Evolutionary conservation across 352 stramenopile species (phyloP).

Genomic region (Blastocystis sp.): DNA sequence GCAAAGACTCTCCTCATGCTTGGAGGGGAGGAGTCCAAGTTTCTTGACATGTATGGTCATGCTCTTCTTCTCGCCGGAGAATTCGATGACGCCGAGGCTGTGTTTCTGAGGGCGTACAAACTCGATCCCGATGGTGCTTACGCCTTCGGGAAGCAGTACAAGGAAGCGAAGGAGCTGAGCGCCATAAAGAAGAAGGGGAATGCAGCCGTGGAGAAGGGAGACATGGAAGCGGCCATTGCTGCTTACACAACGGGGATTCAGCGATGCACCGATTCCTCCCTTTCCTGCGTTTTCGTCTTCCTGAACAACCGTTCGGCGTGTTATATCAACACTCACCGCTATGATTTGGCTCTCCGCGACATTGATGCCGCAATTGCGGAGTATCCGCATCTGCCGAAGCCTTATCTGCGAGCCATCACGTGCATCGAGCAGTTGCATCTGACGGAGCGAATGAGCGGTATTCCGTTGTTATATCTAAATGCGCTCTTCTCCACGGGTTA

Average conservation of each 20-base stretch:
- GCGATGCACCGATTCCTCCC: not conserved
- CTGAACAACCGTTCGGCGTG: constrained; percentile 62
- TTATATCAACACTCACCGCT: constrained; percentile 47
- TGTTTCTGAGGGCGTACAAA: constrained; percentile 2
- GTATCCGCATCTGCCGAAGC: constrained; percentile 24
- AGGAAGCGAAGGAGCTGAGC: constrained; percentile 29
- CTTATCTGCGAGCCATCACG: constrained; percentile 27
- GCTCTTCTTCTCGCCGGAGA: constrained; percentile 1
- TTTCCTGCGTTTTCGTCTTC: constrained; percentile 36
- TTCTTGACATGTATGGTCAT: constrained; percentile 40
- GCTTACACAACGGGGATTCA: constrained; percentile 44
- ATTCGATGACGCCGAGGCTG: constrained; percentile 25
- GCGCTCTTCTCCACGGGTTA: constrained; percentile 20
- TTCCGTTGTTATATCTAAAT: constrained; percentile 36
- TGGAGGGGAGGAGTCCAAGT: constrained; percentile 51
- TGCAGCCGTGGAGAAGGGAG: not conserved
- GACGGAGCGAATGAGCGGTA: not conserved
- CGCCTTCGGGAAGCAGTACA: constrained; percentile 11
- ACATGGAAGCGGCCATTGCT: constrained; percentile 14
- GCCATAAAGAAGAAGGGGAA: constrained; percentile 46
- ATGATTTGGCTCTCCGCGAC: constrained; percentile 1
- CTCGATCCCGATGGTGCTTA: constrained; percentile 45
- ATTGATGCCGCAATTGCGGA: constrained; percentile 16
- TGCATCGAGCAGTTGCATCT: constrained; percentile 45
- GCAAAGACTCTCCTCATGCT: constrained; percentile 47